Conservation (phyloP, 1,284 basidiomycete genomes). For the Golubevia pallescens region DNA sequence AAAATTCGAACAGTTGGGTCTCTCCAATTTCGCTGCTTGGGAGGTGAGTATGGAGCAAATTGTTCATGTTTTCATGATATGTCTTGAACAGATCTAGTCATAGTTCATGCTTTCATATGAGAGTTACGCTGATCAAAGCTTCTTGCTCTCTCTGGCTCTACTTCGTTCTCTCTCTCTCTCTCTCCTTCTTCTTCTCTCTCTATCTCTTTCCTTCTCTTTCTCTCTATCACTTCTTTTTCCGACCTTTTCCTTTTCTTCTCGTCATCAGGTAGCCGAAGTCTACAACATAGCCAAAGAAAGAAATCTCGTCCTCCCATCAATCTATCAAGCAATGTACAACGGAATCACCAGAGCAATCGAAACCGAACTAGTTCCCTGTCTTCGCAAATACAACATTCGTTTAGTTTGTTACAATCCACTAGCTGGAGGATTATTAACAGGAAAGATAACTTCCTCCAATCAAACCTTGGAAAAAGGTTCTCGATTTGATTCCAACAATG, state of each 20-base stretch:
- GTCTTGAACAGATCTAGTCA: too few relatives aligned
- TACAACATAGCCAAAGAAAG: not conserved
- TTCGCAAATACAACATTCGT: conserved; percentile 2
- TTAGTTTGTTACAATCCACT: conserved; percentile 52
- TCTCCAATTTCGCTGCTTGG: not conserved
- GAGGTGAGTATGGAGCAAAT: conserved; percentile 4
- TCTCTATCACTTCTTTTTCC: too few relatives aligned
- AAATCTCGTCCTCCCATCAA: not conserved
- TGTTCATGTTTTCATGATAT: not conserved
- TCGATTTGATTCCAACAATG: conserved; percentile 43
- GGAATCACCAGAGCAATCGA: conserved; percentile 1
- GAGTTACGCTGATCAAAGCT: not conserved
- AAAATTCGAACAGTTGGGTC: conserved; percentile 6
- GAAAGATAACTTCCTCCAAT: conserved; percentile 65
- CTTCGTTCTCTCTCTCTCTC: not conserved
- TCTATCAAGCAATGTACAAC: conserved; percentile 14
- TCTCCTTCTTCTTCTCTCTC: too few relatives aligned
- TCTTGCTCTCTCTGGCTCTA: not conserved
- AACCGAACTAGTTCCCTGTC: conserved; percentile 3
- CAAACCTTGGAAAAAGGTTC: conserved; percentile 57
- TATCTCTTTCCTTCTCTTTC: too few relatives aligned
- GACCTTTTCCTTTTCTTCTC: not conserved
- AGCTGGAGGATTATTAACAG: conserved; percentile 69
- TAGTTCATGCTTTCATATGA: not conserved
- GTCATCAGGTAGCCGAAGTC: not conserved